Conservation (phyloP, 805 yeast species). For the Wickerhamiella nectarea region DNA sequence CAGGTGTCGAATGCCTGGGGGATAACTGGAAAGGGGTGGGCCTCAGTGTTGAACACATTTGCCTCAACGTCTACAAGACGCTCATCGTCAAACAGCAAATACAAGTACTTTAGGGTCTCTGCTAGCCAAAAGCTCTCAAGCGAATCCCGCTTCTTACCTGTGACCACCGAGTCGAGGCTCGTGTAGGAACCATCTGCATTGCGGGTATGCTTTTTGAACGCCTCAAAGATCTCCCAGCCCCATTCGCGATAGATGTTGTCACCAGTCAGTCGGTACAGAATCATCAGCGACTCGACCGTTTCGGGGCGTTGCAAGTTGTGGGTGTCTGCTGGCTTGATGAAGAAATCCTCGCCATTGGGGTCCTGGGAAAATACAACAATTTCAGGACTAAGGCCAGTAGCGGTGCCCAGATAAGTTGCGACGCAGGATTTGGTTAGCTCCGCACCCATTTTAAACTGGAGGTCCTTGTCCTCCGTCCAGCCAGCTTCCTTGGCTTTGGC, state of each 20-base stretch:
- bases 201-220: constrained; percentile 20
- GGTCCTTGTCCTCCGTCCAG: constrained; percentile 27
- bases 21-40: constrained; percentile 37
- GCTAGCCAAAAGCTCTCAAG: constrained; percentile 44
- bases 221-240: constrained; percentile 38
- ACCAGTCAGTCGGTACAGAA: constrained; percentile 47
- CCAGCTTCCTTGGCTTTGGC: constrained; percentile 13
- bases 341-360: constrained; percentile 20
- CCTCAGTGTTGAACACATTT: constrained; percentile 47
- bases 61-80: constrained; percentile 36
- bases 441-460: constrained; percentile 33
- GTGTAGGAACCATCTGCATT: constrained; percentile 25
- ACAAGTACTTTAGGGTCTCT: constrained; percentile 45
- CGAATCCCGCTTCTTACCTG: constrained; percentile 25
- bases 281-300: constrained; percentile 46
- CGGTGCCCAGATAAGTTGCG: constrained; percentile 35
- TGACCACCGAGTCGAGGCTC: constrained; percentile 31
- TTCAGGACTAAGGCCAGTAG: constrained; percentile 78
- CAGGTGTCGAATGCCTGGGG: constrained; percentile 4
- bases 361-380: constrained; percentile 69
- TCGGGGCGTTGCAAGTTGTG: constrained; percentile 75
- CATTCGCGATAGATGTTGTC: constrained; percentile 42
- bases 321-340: constrained; percentile 45
- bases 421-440: constrained; percentile 28
- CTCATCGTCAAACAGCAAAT: constrained; percentile 34